phyloP scores from a whole-genome alignment of 495 filamentous ascomycete species.

The Chaetomidium leptoderma region DNA sequence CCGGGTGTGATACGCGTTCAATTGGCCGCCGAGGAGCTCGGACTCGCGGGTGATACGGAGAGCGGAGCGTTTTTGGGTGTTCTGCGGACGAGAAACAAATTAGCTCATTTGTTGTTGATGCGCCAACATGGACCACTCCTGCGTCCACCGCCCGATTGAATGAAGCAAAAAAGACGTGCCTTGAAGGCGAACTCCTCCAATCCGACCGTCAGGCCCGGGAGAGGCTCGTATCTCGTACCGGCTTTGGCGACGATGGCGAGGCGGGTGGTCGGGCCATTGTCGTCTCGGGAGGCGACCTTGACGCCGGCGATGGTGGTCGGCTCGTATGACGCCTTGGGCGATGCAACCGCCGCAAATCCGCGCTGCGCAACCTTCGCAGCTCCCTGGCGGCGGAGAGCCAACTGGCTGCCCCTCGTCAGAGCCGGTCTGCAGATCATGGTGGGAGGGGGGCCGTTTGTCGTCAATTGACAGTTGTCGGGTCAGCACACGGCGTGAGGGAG shows the following conservation, averaged over 20 bases:
- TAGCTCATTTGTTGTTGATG: slow-evolving; percentile 40
- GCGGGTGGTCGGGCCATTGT: slow-evolving; percentile 79
- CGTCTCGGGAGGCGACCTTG: slow-evolving; percentile 86
- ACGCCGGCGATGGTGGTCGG: slow-evolving; percentile 77
- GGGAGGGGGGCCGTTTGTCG: slow-evolving; percentile 43
- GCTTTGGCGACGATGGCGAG: slow-evolving; percentile 89
- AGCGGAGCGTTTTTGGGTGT: slow-evolving; percentile 77
- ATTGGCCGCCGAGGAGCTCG: slow-evolving; percentile 86
- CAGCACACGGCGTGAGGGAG: slow-evolving; percentile 27
- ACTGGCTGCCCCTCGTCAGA: slow-evolving; percentile 70
- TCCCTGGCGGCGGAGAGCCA: slow-evolving; percentile 65
- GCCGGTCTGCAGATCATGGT: slow-evolving; percentile 83
- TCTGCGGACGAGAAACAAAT: slow-evolving; percentile 53
- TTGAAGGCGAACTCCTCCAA: slow-evolving; percentile 95
- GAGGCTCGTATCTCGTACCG: slow-evolving; percentile 83
- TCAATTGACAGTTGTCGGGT: slow-evolving; percentile 42
- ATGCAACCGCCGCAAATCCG: slow-evolving; percentile 75
- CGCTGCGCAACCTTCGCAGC: slow-evolving; percentile 54
- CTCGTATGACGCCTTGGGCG: slow-evolving; percentile 76
- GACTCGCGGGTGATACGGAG: slow-evolving; percentile 89
- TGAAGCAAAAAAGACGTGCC: slow-evolving; percentile 50
- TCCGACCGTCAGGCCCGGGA: slow-evolving; percentile 83
- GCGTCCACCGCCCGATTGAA: neutral
- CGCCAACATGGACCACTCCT: neutral
- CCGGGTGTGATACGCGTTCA: slow-evolving; percentile 78